A percentile compares a stretch with the other conserved stretches of the same genome.
Conservation (phyloP, 2,329 filamentous ascomycete species). For the Myriosclerotinia scirpicola region DNA sequence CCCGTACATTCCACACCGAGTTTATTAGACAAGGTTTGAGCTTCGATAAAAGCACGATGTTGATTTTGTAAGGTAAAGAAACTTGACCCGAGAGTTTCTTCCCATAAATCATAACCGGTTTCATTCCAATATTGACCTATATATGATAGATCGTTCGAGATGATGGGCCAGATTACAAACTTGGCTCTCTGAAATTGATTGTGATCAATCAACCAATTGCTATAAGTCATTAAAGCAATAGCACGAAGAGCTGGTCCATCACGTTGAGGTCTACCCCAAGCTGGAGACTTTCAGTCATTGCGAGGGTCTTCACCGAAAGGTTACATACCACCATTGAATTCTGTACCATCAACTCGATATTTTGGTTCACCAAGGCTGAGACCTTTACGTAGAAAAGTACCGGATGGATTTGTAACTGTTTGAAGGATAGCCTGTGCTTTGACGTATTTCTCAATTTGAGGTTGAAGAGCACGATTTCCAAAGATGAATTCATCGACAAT, state of each 20-base stretch:
- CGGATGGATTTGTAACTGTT: conserved; percentile 56
- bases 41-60: conserved; percentile 62
- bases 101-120: conserved; percentile 74
- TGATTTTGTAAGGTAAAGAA: conserved; percentile 75
- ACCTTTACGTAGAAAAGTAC: conserved; percentile 44
- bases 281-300: conserved; percentile 1
- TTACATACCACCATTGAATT: conserved; percentile 54
- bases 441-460: conserved; percentile 65
- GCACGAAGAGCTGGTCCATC: conserved; percentile 78
- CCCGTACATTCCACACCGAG: conserved; percentile 59
- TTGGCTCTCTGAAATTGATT: conserved; percentile 48
- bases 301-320: neutral
- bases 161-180: conserved; percentile 67
- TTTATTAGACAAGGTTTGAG: conserved; percentile 60
- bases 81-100: conserved; percentile 73
- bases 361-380: conserved; percentile 69
- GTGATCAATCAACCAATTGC: conserved; percentile 68
- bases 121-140: conserved; percentile 69
- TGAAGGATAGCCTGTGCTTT: conserved; percentile 61
- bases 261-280: conserved; percentile 65
- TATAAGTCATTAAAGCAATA: conserved; percentile 69
- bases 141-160: conserved; percentile 73
- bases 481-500: conserved; percentile 64
- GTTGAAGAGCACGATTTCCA: conserved; percentile 50
- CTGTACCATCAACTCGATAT: conserved; percentile 62